Evolutionary conservation across 306 rosid species (phyloP), one percentile per base, ranked within the genome.

Genomic region (Lotus japonicus): DNA sequence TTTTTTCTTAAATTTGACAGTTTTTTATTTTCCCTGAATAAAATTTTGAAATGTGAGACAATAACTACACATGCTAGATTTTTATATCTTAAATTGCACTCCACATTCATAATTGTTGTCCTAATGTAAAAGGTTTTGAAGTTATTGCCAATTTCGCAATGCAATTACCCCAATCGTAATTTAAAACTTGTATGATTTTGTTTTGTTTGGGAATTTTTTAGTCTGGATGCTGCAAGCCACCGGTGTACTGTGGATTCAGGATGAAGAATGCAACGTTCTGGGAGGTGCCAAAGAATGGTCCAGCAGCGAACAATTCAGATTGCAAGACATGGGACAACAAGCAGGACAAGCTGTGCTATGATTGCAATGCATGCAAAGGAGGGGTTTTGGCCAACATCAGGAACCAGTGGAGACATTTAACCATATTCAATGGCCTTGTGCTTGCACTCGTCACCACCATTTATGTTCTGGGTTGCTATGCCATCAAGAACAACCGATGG

Each of bases 221-320:
- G 98, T 71, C 87, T 23, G 97, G 97, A 19, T 94, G 98, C 11
- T 94, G 98, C 80, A 90, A 88, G 82, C 98, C 97, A 9, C 97
- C 97, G 0, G 59, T 66, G 12, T 71, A 79, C 38, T 94, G 98
- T 51, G 97, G 87, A 33, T 90, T 79, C 18, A 70, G 49, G 35
- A 83, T 68, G 89, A 79, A 81, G 82, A 92, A 92, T 59, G 91
- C 75, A 0, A 92, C 92, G 1, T 81, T 56, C 43, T 92, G 98
- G 98, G 82, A 9, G 41, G 73, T 48, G 15, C 91, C 95, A 0
- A 82, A 86, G 70, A 15, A 63, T 0, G 94, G 94, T 4, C 76
- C 80, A 1, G 77, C 71, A 0, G 77, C 38, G 43, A 43, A 71
- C 1, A 89, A 77, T 54, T 77, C 75, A 0, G 97, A 94, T 49